phyloP scores from a whole-genome alignment of 106 monocot species.

The Narthecium ossifragum region DNA sequence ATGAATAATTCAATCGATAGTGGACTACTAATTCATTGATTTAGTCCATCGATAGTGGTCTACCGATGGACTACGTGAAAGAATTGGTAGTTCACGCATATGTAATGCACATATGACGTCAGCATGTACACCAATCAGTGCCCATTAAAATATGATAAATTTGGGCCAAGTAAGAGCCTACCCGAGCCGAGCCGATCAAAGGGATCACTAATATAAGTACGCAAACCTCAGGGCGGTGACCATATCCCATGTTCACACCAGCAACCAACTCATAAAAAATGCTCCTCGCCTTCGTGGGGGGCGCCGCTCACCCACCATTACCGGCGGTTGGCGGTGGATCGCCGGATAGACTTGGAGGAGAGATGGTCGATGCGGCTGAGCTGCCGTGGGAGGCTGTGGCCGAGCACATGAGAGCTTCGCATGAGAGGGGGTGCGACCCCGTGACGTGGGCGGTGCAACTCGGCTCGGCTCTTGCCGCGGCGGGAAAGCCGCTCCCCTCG shows the following conservation, averaged over 20 bases:
- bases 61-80: too few relatives aligned
- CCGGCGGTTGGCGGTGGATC: background rate
- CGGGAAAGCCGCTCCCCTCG: slow-evolving; percentile 24
- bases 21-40: too few relatives aligned
- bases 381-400: slow-evolving; percentile 14
- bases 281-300: background rate
- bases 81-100: too few relatives aligned
- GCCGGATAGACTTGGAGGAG: too few relatives aligned
- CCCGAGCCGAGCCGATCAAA: too few relatives aligned
- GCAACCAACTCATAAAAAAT: background rate
- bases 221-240: background rate
- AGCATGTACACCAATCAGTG: too few relatives aligned
- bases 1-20: too few relatives aligned
- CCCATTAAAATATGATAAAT: too few relatives aligned
- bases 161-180: too few relatives aligned
- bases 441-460: slow-evolving; percentile 20
- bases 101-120: too few relatives aligned
- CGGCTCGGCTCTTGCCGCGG: slow-evolving; percentile 2
- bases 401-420: slow-evolving; percentile 26
- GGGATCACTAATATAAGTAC: background rate
- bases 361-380: too few relatives aligned
- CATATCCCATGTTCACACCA: background rate
- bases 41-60: too few relatives aligned
- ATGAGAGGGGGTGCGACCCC: slow-evolving; percentile 26
- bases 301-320: background rate